Percentiles rank a stretch among this genome's conserved stretches.
Conservation (phyloP, 768 basidiomycete genomes). For the Lactarius quietus region DNA sequence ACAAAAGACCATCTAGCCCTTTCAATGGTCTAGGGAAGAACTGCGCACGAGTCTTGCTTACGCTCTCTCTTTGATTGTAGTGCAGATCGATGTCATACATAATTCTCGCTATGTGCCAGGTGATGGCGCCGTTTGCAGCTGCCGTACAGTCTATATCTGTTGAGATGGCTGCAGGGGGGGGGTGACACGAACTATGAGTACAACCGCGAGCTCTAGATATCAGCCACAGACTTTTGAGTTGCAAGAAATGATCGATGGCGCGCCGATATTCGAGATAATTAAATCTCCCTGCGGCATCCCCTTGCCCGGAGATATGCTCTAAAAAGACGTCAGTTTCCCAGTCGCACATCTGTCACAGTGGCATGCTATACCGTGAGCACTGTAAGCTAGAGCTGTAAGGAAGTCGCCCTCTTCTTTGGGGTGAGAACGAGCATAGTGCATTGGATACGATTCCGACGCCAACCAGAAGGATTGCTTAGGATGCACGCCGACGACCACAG, state of each 20-base stretch:
- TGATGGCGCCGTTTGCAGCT: slow-evolving; percentile 11
- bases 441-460: background rate
- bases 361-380: slow-evolving; percentile 12
- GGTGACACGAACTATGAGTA: background rate
- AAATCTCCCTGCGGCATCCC: slow-evolving; percentile 9
- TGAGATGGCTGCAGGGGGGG: background rate
- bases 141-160: background rate
- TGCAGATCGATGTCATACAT: slow-evolving; percentile 16
- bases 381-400: slow-evolving; percentile 9
- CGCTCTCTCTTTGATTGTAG: background rate
- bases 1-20: slow-evolving; percentile 3
- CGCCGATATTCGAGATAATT: slow-evolving; percentile 13
- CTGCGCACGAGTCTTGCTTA: background rate
- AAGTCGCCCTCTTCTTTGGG: slow-evolving; percentile 9
- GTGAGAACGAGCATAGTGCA: slow-evolving; percentile 14
- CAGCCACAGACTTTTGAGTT: slow-evolving; percentile 11
- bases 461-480: slow-evolving; percentile 11
- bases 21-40: slow-evolving; percentile 1
- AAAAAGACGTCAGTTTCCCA: background rate
- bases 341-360: background rate
- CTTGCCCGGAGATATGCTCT: slow-evolving; percentile 13
- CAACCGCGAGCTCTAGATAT: background rate
- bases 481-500: background rate
- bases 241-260: slow-evolving; percentile 9
- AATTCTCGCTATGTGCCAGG: slow-evolving; percentile 13